Conservation (phyloP, 176 grass and related monocot genomes). For the Oryza rufipogon region DNA sequence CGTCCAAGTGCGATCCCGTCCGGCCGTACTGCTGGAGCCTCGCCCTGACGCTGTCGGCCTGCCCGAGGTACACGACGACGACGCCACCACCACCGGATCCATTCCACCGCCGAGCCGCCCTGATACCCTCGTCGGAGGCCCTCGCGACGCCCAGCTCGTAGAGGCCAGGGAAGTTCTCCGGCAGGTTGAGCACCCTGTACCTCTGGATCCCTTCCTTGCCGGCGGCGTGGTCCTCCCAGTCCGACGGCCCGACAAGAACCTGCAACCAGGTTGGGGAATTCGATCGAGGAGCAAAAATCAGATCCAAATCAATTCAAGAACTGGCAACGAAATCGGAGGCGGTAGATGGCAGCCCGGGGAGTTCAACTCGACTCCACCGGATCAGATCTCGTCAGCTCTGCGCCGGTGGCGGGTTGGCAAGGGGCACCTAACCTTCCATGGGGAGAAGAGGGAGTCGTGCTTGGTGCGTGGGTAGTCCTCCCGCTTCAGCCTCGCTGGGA, state of each 20-base stretch:
- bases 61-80: constrained; percentile 87
- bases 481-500: constrained; percentile 52
- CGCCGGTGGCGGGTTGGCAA: not conserved
- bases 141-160: constrained; percentile 70
- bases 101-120: constrained; percentile 43
- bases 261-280: constrained; percentile 22
- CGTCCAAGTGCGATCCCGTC: constrained; percentile 85
- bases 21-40: constrained; percentile 97
- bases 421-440: constrained; percentile 68
- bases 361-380: not conserved
- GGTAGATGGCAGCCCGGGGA: not conserved
- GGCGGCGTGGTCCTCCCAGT: constrained; percentile 73
- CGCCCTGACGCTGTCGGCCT: constrained; percentile 80
- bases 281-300: not conserved
- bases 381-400: not conserved
- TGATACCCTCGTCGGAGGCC: constrained; percentile 28
- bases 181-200: constrained; percentile 74
- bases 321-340: not conserved
- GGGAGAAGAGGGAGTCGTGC: constrained; percentile 86
- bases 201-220: constrained; percentile 71
- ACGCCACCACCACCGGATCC: constrained; percentile 40
- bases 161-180: constrained; percentile 75
- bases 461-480: constrained; percentile 77
- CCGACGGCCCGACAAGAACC: constrained; percentile 76
- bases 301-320: constrained; percentile 6